Conservation (phyloP, 169 alveolate species). For the Eimeria sp. region DNA sequence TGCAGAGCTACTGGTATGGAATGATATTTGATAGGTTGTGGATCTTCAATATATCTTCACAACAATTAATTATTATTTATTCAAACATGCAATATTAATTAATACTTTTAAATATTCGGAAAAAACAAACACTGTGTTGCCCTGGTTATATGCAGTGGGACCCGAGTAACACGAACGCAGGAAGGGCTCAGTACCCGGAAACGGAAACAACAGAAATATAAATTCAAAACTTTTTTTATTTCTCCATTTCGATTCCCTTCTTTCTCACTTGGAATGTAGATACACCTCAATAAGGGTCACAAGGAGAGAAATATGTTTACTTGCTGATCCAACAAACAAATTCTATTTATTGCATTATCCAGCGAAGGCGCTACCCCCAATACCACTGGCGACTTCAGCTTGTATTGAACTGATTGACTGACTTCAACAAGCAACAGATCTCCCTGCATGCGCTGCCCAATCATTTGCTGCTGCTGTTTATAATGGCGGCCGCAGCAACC, state of each 20-base stretch:
- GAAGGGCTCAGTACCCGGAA: neutral
- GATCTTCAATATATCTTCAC: neutral
- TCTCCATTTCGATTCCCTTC: neutral
- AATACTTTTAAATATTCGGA: too few species aligned
- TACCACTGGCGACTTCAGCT: neutral
- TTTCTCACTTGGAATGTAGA: neutral
- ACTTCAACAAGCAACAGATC: neutral
- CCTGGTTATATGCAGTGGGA: neutral
- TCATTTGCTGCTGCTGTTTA: neutral
- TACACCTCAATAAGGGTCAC: neutral
- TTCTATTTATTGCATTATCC: neutral
- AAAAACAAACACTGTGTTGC: too few species aligned
- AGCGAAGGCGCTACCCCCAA: neutral
- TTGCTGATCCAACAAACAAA: neutral
- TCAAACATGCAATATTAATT: neutral
- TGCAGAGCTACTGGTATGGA: neutral
- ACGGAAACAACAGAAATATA: neutral
- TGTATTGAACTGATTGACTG: neutral
- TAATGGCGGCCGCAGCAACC: slow-evolving; percentile 7
- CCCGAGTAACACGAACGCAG: neutral
- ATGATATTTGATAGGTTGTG: neutral
- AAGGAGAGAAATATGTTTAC: neutral
- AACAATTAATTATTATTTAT: neutral
- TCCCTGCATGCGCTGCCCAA: neutral
- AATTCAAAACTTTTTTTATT: neutral